Evolutionary conservation across 352 stramenopile genomes (phyloP), one percentile per base, ranked within the genome.

Genomic region (Halophytophthora batemanensis): DNA sequence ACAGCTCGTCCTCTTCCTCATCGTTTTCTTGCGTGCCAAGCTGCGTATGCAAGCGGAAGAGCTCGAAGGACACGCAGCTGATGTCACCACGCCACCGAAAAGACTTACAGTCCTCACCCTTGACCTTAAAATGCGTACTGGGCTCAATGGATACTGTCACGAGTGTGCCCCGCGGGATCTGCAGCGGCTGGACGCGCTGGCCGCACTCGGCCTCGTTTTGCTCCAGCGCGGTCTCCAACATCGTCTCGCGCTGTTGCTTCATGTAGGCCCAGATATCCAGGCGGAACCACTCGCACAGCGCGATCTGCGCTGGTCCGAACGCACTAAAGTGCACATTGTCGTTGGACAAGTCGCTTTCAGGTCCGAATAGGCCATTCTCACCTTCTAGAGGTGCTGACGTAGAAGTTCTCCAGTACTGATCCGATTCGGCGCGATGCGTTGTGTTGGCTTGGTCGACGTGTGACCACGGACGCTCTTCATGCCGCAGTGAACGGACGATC

Each of bases 191-290:
- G 11, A 82, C 53, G n/a, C 72, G 74, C 19, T 70, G 60, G 7
- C 54, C 77, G 18, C 59, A 66, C 47, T 87, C 77, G 1, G 60
- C 51, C 12, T 85, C 72, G 36, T 77, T 84, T 10, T 65, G 48
- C 36, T 86, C 73, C 0, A 82, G 50, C 8, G 80, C 77, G 3
- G 57, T 67, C 41, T 85, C 77, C 17, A 87, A 59, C 80, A 90
- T 87, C 29, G 68, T 70, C 14, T 56, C 63, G 2, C 80, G 66
- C 22, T 90, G 80, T 39, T 82, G 75, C 6, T 77, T 73, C 12
- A 86, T 37, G 36, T 87, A 90, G 4, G 71, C 77, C 80, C 80
- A 90, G 33, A 90, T 66, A 25, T 90, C 75, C 21, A 90, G 56
- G 1, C 73, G 68, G 59, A 90, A 88, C 15, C 46, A 56, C 11